Evolutionary conservation across 805 yeast species (phyloP).

Genomic region (Yarrowia osloensis): DNA sequence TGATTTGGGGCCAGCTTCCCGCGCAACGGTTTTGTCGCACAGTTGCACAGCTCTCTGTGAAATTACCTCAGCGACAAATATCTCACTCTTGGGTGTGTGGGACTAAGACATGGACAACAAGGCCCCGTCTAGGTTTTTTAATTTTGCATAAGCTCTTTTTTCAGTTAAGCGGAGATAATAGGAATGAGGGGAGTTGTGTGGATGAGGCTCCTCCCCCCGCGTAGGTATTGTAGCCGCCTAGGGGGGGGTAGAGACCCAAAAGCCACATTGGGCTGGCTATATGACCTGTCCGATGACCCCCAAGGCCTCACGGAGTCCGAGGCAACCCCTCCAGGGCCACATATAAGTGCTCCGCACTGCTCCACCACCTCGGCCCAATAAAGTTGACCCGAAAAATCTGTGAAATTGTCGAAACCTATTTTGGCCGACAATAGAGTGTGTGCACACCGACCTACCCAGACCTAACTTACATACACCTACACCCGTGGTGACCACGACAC

Average conservation of each 20-base stretch:
- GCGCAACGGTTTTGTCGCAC: background rate
- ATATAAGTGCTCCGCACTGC: background rate
- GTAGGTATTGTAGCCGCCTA: background rate
- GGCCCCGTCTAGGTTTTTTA: background rate
- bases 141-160: slow-evolving; percentile 24
- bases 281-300: background rate
- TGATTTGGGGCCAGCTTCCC: too few relatives aligned
- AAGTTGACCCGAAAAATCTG: slow-evolving; percentile 30
- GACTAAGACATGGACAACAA: slow-evolving; percentile 13
- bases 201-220: too few relatives aligned
- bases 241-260: background rate
- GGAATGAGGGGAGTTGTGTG: slow-evolving; percentile 21
- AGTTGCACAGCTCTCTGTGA: background rate
- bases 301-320: too few relatives aligned
- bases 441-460: background rate
- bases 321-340: background rate
- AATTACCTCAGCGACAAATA: slow-evolving; percentile 26
- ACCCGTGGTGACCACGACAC: background rate
- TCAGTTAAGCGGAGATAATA: slow-evolving; percentile 17
- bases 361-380: slow-evolving; percentile 20
- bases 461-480: background rate
- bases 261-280: background rate
- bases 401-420: slow-evolving; percentile 29
- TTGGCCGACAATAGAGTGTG: background rate
- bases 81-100: background rate